These are phyloP conservation scores for Pseudozyma hubeiensis DNA, from an alignment of 1,284 basidiomycete genomes.

Conservation along the genomic window DNA sequence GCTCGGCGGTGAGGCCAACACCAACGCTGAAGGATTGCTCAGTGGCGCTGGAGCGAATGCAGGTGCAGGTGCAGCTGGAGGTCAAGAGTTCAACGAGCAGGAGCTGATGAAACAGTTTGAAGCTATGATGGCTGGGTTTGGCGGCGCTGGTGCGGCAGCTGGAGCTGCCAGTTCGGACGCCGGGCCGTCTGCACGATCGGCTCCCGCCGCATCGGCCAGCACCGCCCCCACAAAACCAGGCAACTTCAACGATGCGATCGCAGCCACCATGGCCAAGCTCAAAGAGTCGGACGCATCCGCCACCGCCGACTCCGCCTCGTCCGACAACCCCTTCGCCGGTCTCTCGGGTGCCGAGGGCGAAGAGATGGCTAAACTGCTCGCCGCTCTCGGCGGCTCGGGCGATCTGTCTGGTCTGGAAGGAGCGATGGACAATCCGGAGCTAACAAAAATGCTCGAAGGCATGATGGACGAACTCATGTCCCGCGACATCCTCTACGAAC, in stretches of 20 bases:
- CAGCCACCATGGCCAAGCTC: conserved; percentile 82
- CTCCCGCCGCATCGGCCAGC: conserved; percentile 1
- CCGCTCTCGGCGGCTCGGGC: conserved; percentile 65
- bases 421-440: conserved; percentile 56
- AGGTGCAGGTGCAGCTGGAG: conserved; percentile 7
- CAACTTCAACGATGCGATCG: conserved; percentile 81
- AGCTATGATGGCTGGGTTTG: conserved; percentile 63
- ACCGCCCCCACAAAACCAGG: conserved; percentile 60
- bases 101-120: conserved; percentile 68
- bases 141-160: conserved; percentile 16
- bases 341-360: conserved; percentile 70
- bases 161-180: conserved; percentile 8
- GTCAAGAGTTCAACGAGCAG: conserved; percentile 52
- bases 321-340: conserved; percentile 70
- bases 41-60: conserved; percentile 13
- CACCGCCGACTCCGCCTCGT: conserved; percentile 48
- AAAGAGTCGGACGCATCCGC: conserved; percentile 76
- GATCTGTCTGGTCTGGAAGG: conserved; percentile 64
- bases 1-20: conserved; percentile 69
- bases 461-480: conserved; percentile 96
- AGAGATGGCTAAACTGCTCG: conserved; percentile 66
- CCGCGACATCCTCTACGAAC: conserved; percentile 92
- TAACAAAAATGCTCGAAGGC: conserved; percentile 82
- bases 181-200: conserved; percentile 5
- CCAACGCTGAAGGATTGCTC: conserved; percentile 27